Conservation (phyloP, 176 grass and related monocot genomes). For the Alloteropsis semialata region DNA sequence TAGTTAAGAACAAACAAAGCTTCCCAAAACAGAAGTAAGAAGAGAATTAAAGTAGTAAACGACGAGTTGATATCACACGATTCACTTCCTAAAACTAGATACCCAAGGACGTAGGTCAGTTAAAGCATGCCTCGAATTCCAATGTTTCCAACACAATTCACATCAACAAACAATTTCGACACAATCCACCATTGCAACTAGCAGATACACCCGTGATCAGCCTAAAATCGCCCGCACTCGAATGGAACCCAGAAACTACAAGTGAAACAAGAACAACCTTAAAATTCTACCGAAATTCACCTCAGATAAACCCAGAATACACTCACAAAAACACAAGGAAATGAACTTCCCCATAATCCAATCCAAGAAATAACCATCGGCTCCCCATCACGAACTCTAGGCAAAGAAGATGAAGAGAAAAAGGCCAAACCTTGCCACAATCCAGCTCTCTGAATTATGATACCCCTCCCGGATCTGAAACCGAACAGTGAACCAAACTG, state of each 20-base stretch:
- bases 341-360: background rate
- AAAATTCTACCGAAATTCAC: background rate
- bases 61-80: background rate
- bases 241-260: background rate
- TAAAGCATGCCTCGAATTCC: background rate
- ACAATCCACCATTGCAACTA: background rate
- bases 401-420: background rate
- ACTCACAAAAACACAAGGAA: background rate
- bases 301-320: background rate
- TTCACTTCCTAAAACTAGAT: background rate
- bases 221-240: background rate
- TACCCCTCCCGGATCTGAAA: conserved; percentile 10
- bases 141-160: conserved; percentile 16
- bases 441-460: background rate
- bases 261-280: background rate
- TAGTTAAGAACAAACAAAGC: background rate
- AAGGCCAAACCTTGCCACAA: conserved; percentile 13
- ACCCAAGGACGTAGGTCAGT: background rate
- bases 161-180: background rate
- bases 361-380: background rate
- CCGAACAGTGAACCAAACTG: background rate
- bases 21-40: background rate
- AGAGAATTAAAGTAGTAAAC: background rate
- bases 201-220: background rate
- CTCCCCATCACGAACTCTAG: background rate